Conservation (phyloP, 106 monocot genomes). For the Dendrobium officinale region DNA sequence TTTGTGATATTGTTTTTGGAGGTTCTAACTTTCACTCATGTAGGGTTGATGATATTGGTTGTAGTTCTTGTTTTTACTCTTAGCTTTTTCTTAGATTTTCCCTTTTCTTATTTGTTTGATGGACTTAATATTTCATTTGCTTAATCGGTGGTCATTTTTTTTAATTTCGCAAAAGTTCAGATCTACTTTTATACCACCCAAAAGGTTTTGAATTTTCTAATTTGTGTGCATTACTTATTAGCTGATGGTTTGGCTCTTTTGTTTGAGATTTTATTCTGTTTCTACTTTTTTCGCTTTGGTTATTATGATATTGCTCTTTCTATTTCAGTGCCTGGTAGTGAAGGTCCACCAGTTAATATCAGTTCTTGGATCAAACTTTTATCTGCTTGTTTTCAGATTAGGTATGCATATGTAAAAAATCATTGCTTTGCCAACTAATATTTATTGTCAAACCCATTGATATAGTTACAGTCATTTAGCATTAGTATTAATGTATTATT, state of each 20-base stretch:
- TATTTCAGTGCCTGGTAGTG: constrained; percentile 27
- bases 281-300: not conserved
- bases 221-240: not conserved
- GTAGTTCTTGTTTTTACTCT: not conserved
- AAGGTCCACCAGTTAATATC: constrained; percentile 79
- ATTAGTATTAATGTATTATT: too few species aligned
- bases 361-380: constrained; percentile 69
- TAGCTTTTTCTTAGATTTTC: not conserved
- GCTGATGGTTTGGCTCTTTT: not conserved
- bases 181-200: not conserved
- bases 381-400: constrained; percentile 55
- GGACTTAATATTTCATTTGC: not conserved
- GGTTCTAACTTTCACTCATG: not conserved
- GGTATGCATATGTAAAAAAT: constrained; percentile 35
- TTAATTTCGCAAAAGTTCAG: not conserved
- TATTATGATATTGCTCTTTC: constrained; percentile 2
- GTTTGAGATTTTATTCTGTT: not conserved
- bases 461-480: not conserved
- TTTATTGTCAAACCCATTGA: too few species aligned
- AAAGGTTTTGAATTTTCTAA: not conserved
- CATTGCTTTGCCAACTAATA: not conserved
- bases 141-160: too few species aligned
- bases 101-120: not conserved
- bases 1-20: not conserved
- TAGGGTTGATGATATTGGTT: not conserved